Percentiles rank a stretch among this genome's conserved stretches.
Evolutionary conservation across 177 flowering plant species (phyloP).

Genomic region (Vitis hybrid): DNA sequence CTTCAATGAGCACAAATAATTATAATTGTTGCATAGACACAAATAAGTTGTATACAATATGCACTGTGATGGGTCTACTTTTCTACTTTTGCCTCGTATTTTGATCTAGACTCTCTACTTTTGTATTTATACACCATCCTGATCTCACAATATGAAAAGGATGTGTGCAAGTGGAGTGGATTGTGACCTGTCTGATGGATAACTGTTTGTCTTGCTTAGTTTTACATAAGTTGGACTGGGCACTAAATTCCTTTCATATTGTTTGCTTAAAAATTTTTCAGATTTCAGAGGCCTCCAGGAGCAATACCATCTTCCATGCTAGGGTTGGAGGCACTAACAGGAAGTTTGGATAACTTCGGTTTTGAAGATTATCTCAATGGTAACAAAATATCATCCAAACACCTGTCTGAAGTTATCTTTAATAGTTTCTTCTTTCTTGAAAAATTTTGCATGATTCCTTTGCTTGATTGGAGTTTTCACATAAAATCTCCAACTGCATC

Average conservation of each 20-base stretch:
- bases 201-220: not conserved
- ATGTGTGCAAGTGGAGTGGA: too few relatives aligned
- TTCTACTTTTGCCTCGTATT: too few relatives aligned
- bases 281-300: conserved; percentile 93
- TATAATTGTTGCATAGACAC: too few relatives aligned
- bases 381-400: conserved; percentile 15
- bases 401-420: not conserved
- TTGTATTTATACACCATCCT: too few relatives aligned
- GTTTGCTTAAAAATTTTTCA: conserved; percentile 17
- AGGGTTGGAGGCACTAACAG: conserved; percentile 84
- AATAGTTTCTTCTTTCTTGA: not conserved
- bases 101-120: too few relatives aligned
- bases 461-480: too few relatives aligned
- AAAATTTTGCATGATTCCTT: not conserved
- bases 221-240: not conserved
- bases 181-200: not conserved
- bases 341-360: conserved; percentile 73
- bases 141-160: too few relatives aligned
- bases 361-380: conserved; percentile 87
- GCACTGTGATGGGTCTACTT: too few relatives aligned
- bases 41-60: too few relatives aligned
- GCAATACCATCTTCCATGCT: conserved; percentile 84
- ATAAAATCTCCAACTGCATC: too few relatives aligned
- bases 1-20: too few relatives aligned
- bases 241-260: not conserved